Evolutionary conservation across 129 eudicot species (phyloP), one percentile per base, ranked within the genome.

Genomic region (Arctium minus): DNA sequence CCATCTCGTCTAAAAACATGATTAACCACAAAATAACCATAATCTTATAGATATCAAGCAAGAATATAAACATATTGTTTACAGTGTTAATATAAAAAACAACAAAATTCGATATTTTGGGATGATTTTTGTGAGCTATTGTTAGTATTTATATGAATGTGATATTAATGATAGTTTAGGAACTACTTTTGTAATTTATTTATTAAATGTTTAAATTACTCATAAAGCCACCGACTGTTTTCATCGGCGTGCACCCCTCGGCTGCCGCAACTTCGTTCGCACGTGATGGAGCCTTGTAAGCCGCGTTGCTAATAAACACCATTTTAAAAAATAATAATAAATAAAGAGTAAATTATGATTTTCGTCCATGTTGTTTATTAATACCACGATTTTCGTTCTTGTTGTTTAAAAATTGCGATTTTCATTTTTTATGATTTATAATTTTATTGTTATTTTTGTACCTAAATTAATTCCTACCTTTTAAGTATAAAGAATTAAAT

Each of bases 191-290:
- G 75, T 17, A 32, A 71, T 71, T 71, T 70, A 70, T 15, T n/a
- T 11, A n/a, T 33, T 50, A n/a, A 76, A 76, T 8, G 2, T 46
- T 37, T 11, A 77, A 65, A 40, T 69, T 73, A 74, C 67, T 64
- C 69, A 40, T 81, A 74, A 81, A 81, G 80, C 74, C 85, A 81
- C 85, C 85, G 85, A 64, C 85, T 62, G 56, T 3, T 11, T 40
- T 40, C 67, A 36, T 73, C 17, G 39, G 73, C 64, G 33, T 81
- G 68, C 44, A 40, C 39, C 62, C 72, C 46, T 70, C 27, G 70
- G 73, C 30, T 60, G 68, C 29, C 27, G 68, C 48, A 81, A 62
- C 79, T 73, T 81, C 80, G 62, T 81, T 30, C 68, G 74, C 85
- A 81, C 85, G 85, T 81, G 85, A 74, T 32, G 29, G n/a, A 46